Evolutionary conservation across 2,329 filamentous ascomycete species (phyloP), one percentile per base, ranked within the genome.

Genomic region (Monilinia laxa): DNA sequence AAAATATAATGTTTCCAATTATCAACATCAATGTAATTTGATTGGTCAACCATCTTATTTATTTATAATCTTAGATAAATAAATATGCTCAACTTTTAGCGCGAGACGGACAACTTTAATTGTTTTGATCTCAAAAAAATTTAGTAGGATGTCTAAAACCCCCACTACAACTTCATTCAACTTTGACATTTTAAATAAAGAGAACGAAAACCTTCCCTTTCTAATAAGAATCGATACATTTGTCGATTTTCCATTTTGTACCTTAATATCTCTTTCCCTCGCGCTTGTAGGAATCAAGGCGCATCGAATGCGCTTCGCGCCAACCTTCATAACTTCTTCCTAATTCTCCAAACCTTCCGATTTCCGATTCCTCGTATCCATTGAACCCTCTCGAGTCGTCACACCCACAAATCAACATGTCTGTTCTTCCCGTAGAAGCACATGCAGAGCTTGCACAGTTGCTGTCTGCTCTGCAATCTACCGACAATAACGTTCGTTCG

Each of bases 371-470:
- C 51, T 42, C 66, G 55, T 53, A 23, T 47, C 40, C 10, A 23
- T 67, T 56, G 20, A 35, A 20, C 7, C 23, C n/a, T 20, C n/a
- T 47, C 53, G 42, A 23, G 25, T 63, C 54, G 52, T 28, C 53
- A 7, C n/a, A 38, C 40, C 51, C 53, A 63, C 55, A 63, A 18
- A 54, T 45, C 59, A 74, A 64, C 71, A 95, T 96, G 92, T 97
- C 94, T 78, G 81, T 97, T 73, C 87, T 98, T 55, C 89, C 93
- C 71, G 83, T 90, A 72, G 92, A 97, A 76, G 85, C 95, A 76
- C 91, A 95, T 78, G 84, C 87, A 73, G 92, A 94, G 81, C 88
- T 99, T 75, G 84, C 85, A 71, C 90, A 93, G 85, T 87, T 99
- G 73, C 84, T 99, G 77, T 88, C 91, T 81, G 93, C 90, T 73